Percentiles rank a stretch among this genome's conserved stretches.
Evolutionary conservation across 805 yeast species (phyloP).

Genomic region (Saccharomycopsis vini): DNA sequence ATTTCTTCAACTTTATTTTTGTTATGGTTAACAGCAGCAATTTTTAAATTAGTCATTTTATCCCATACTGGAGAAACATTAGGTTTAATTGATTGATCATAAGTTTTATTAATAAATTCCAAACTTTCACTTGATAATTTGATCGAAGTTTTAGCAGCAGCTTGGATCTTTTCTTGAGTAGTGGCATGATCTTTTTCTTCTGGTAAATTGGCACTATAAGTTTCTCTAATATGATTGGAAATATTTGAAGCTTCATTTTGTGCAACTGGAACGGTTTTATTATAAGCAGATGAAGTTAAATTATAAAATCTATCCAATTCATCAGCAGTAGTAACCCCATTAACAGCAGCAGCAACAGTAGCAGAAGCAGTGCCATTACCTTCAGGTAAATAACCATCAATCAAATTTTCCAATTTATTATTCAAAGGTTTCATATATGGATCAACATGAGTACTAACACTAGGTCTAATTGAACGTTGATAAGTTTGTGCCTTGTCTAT

Average conservation of each 20-base stretch:
- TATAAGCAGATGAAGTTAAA: constrained; percentile 24
- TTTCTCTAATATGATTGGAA: constrained; percentile 25
- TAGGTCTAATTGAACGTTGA: constrained; percentile 17
- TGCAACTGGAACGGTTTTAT: constrained; percentile 25
- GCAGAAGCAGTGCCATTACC: background rate
- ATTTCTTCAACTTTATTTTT: too few species aligned
- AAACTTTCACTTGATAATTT: constrained; percentile 30
- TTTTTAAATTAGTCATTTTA: too few species aligned
- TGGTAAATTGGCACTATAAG: constrained; percentile 24
- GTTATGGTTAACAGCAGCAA: background rate
- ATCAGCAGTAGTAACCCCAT: constrained; percentile 8
- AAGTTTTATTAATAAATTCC: constrained; percentile 14
- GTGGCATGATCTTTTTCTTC: constrained; percentile 20
- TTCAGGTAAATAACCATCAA: constrained; percentile 25
- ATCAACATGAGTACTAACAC: constrained; percentile 20
- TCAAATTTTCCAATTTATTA: constrained; percentile 24
- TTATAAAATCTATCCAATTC: constrained; percentile 25
- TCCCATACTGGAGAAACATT: background rate
- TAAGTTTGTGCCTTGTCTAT: constrained; percentile 7
- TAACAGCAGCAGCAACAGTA: constrained; percentile 1
- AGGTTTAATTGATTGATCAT: constrained; percentile 20
- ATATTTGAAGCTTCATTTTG: constrained; percentile 13
- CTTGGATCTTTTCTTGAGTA: constrained; percentile 23
- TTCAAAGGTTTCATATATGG: constrained; percentile 26
- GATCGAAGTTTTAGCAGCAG: constrained; percentile 31